phyloP scores from a whole-genome alignment of 352 stramenopile species.

The Pythium grandisporangium region DNA sequence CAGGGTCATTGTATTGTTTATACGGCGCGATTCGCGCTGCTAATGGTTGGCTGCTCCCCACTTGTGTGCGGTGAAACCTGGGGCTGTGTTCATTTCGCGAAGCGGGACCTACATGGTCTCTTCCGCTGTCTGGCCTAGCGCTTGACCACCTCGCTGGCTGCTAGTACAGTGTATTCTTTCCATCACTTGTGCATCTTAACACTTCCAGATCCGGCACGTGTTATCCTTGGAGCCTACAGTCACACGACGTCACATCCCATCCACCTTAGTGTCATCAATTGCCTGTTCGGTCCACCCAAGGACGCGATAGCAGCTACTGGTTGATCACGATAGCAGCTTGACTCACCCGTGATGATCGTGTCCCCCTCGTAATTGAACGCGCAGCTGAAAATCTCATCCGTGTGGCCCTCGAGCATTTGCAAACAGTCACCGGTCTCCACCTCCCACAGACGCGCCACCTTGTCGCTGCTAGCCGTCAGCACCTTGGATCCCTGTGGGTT shows the following conservation, averaged over 20 bases:
- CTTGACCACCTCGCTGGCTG: too few species aligned
- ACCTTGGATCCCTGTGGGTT: constrained; percentile 94
- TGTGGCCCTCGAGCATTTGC: constrained; percentile 93
- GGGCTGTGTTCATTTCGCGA: too few species aligned
- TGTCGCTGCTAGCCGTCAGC: constrained; percentile 92
- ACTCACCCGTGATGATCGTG: constrained; percentile 93
- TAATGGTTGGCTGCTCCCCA: too few species aligned
- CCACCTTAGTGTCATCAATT: too few species aligned
- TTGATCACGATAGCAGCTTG: too few species aligned
- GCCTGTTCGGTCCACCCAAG: too few species aligned
- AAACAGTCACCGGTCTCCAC: constrained; percentile 92
- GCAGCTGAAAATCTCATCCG: constrained; percentile 96
- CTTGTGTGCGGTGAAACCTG: too few species aligned
- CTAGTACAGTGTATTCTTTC: background rate
- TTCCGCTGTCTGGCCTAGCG: too few species aligned
- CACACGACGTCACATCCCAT: background rate
- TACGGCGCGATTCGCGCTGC: too few species aligned
- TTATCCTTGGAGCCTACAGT: constrained; percentile 72
- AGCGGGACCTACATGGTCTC: too few species aligned
- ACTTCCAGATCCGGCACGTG: constrained; percentile 81
- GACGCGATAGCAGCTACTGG: too few species aligned
- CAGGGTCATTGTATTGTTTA: too few species aligned
- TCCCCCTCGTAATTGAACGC: constrained; percentile 96
- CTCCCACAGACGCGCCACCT: constrained; percentile 91
- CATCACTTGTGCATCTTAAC: constrained; percentile 10